Conservation (phyloP, 2,329 filamentous ascomycete genomes). For the Penicillium sp. region DNA sequence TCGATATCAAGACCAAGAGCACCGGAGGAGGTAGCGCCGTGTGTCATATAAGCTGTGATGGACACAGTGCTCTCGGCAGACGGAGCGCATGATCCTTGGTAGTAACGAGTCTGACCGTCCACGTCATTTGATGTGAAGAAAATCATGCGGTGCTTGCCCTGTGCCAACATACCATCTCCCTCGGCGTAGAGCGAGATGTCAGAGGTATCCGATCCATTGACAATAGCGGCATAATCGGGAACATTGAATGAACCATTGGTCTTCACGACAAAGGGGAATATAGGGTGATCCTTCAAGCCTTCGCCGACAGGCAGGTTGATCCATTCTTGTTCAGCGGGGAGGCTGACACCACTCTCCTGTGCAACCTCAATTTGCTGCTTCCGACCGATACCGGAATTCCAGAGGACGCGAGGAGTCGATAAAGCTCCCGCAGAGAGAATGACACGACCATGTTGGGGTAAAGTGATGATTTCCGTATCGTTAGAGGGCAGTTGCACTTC, state of each 20-base stretch:
- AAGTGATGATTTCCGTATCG: slow-evolving; percentile 61
- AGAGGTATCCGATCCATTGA: slow-evolving; percentile 19
- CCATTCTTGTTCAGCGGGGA: slow-evolving; percentile 48
- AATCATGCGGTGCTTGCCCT: slow-evolving; percentile 27
- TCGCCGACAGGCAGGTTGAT: slow-evolving; percentile 54
- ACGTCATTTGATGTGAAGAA: slow-evolving; percentile 28
- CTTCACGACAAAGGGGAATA: slow-evolving; percentile 20
- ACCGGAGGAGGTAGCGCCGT: slow-evolving; percentile 27
- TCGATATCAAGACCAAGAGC: slow-evolving; percentile 23
- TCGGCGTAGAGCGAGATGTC: slow-evolving; percentile 27
- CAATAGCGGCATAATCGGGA: slow-evolving; percentile 15
- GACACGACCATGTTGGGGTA: slow-evolving; percentile 64
- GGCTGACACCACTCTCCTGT: slow-evolving; percentile 43
- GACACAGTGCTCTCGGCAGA: slow-evolving; percentile 4
- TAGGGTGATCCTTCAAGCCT: slow-evolving; percentile 49
- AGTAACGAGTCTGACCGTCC: slow-evolving; percentile 26
- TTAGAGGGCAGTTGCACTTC: slow-evolving; percentile 24
- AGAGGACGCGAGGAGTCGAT: slow-evolving; percentile 67
- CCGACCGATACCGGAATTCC: slow-evolving; percentile 70
- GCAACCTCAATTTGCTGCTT: slow-evolving; percentile 49
- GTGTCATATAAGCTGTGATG: slow-evolving; percentile 29
- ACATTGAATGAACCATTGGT: slow-evolving; percentile 21
- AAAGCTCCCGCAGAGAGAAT: slow-evolving; percentile 70
- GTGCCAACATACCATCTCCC: slow-evolving; percentile 18
- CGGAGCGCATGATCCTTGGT: slow-evolving; percentile 25